Evolutionary conservation across 1,139 yeast species (phyloP), one percentile per base, ranked within the genome.

Genomic region (Sporopachydermia cereana): DNA sequence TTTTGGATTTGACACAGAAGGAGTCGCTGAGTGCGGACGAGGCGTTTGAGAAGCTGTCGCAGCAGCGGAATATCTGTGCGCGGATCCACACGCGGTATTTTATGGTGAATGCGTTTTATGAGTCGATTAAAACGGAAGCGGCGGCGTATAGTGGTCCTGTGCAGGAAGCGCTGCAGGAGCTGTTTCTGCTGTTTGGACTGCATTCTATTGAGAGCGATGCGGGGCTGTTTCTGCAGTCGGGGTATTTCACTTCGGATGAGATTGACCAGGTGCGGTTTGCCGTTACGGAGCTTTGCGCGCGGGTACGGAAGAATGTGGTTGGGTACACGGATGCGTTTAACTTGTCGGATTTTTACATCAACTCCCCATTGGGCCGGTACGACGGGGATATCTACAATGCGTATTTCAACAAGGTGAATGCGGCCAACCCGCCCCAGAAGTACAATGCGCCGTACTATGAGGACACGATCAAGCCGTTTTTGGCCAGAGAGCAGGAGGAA

Each of bases 261-360:
- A 54, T 68, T 22, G 62, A 58, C 47, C 46, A 49, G 39, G 57
- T 67, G 41, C 60, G 65, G 24, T 51, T 48, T 24, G 57, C 57
- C 16, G 68, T 66, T 41, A 61, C 63, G 50, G 56, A 54, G 34
- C 61, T 63, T 53, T 62, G 68, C 47, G 54, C 51, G 45, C 52
- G 51, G 48, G 62, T 67, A 14, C 60, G 96, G 62, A 78, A 79
- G 43, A 80, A 83, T 57, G 83, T 81, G 47, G 77, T 86, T 59
- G 84, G 85, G 18, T 71, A 84, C 55, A 84, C 95, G n/a, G 97
- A 89, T 64, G 75, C 95, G 3, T 89, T 89, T 74, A 80, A 82
- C 66, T 73, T 83, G 58, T 77, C 89, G 31, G 96, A 89, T 64
- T 84, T 76, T 67, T 75, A 83, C 66, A 74, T 89, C 60, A 85